A percentile compares a stretch with the other conserved stretches of the same genome.
phyloP scores from a whole-genome alignment of 306 rosid species.

The Albizia julibrissin region DNA sequence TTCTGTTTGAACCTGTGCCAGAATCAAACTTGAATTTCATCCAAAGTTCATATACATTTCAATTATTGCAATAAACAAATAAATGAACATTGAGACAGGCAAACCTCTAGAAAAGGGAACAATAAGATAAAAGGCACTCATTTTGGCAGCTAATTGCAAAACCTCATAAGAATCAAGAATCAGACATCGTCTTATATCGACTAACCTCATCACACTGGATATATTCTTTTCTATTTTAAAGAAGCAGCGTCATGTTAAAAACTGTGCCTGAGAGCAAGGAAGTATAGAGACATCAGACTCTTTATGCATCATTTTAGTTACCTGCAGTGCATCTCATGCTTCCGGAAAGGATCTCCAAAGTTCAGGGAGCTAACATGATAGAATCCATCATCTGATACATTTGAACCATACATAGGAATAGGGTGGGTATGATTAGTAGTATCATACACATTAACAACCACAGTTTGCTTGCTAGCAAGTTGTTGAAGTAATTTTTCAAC shows the following conservation, averaged over 20 bases:
- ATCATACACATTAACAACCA: slow-evolving; percentile 88
- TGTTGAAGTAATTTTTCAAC: slow-evolving; percentile 97
- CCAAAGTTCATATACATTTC: slow-evolving; percentile 25
- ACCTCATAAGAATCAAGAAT: neutral
- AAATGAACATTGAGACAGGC: neutral
- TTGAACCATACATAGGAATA: slow-evolving; percentile 87
- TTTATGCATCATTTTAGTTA: slow-evolving; percentile 28
- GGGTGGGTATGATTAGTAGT: slow-evolving; percentile 76
- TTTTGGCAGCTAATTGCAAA: slow-evolving; percentile 11
- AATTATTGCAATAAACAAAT: neutral
- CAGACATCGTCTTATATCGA: neutral
- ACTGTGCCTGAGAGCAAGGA: neutral
- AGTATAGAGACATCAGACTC: slow-evolving; percentile 7
- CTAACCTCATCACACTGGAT: neutral
- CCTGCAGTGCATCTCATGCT: slow-evolving; percentile 99
- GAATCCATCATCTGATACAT: slow-evolving; percentile 64
- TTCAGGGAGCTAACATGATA: slow-evolving; percentile 68
- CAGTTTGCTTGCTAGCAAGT: slow-evolving; percentile 96
- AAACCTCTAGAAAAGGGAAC: neutral
- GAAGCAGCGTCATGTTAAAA: neutral
- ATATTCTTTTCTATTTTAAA: slow-evolving; percentile 9
- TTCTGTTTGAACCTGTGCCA: slow-evolving; percentile 81
- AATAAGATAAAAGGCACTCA: neutral
- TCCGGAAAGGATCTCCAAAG: slow-evolving; percentile 95
- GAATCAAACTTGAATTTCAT: slow-evolving; percentile 35